A percentile compares a stretch with the other conserved stretches of the same genome.
Evolutionary conservation across 2,329 filamentous ascomycete species (phyloP).

Genomic region (Ascochyta lentis): DNA sequence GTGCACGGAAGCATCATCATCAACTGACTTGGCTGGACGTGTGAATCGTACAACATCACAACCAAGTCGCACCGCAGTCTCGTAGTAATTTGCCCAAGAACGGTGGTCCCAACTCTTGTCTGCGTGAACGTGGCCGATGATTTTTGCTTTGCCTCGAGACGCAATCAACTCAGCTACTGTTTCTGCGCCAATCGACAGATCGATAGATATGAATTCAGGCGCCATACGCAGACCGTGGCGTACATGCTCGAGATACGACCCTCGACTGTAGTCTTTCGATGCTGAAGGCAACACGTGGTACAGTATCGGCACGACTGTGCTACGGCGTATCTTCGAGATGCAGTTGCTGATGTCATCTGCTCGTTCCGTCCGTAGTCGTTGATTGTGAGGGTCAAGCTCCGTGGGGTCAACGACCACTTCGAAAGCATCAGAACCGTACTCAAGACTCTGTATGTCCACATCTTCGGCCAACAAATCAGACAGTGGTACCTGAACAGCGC

Average conservation of each 20-base stretch:
- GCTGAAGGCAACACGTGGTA: conserved; percentile 44
- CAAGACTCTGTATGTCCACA: conserved; percentile 68
- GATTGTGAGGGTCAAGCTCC: conserved; percentile 22
- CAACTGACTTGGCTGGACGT: conserved; percentile 62
- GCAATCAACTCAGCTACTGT: conserved; percentile 59
- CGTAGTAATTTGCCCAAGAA: conserved; percentile 64
- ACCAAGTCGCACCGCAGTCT: conserved; percentile 62
- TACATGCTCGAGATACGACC: conserved; percentile 63
- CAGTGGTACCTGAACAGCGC: conserved; percentile 68
- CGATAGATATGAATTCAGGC: conserved; percentile 66
- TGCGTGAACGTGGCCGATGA: conserved; percentile 64
- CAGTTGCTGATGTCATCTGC: conserved; percentile 61
- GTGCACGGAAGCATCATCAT: conserved; percentile 69
- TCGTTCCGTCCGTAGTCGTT: conserved; percentile 22
- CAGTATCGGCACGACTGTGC: conserved; percentile 62
- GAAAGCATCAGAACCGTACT: conserved; percentile 71
- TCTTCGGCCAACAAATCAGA: conserved; percentile 61
- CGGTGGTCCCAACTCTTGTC: conserved; percentile 63
- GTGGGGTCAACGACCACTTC: conserved; percentile 62
- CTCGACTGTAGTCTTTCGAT: conserved; percentile 33
- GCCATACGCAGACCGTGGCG: conserved; percentile 67
- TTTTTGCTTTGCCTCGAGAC: conserved; percentile 62
- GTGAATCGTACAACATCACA: conserved; percentile 70
- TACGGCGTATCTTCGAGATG: conserved; percentile 67
- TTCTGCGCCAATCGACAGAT: conserved; percentile 63